phyloP scores from a whole-genome alignment of 2,329 filamentous ascomycete genomes.

The Mycosphaerella sp. region DNA sequence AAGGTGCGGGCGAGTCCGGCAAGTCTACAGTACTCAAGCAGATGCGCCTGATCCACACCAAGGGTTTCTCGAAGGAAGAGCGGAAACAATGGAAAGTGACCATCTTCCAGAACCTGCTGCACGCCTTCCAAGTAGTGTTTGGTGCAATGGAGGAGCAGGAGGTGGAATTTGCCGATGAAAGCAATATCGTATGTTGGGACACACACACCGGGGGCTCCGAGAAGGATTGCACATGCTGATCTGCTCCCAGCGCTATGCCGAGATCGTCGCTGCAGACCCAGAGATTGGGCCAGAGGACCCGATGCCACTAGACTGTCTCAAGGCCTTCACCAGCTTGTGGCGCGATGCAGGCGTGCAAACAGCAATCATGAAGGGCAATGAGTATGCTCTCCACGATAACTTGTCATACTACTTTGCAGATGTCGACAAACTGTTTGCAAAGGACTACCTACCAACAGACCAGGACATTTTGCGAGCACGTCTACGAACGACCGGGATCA shows the following conservation, averaged over 20 bases:
- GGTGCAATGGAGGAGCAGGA: conserved; percentile 84
- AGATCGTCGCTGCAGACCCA: conserved; percentile 68
- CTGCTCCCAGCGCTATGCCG: conserved; percentile 62
- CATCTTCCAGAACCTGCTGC: conserved; percentile 90
- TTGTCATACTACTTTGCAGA: conserved; percentile 81
- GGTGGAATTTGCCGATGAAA: conserved; percentile 69
- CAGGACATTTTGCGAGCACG: conserved; percentile 87
- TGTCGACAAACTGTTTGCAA: conserved; percentile 56
- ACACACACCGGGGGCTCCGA: conserved; percentile 64
- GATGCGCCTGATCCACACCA: conserved; percentile 95
- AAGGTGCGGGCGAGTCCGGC: conserved; percentile 89
- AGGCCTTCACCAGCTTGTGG: conserved; percentile 82
- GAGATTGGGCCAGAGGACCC: conserved; percentile 78
- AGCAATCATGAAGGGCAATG: conserved; percentile 89
- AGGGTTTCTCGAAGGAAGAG: conserved; percentile 84
- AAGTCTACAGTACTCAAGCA: conserved; percentile 98
- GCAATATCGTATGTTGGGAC: conserved; percentile 68
- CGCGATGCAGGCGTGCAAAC: conserved; percentile 72
- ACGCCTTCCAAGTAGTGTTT: conserved; percentile 83
- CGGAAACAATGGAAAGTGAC: conserved; percentile 91
- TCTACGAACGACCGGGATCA: conserved; percentile 89
- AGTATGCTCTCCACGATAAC: conserved; percentile 95
- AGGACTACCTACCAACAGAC: conserved; percentile 80
- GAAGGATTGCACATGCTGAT: conserved; percentile 31
- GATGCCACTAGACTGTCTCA: conserved; percentile 69